phyloP scores from a whole-genome alignment of 176 grass and related monocot species.

The Leersia perrieri region DNA sequence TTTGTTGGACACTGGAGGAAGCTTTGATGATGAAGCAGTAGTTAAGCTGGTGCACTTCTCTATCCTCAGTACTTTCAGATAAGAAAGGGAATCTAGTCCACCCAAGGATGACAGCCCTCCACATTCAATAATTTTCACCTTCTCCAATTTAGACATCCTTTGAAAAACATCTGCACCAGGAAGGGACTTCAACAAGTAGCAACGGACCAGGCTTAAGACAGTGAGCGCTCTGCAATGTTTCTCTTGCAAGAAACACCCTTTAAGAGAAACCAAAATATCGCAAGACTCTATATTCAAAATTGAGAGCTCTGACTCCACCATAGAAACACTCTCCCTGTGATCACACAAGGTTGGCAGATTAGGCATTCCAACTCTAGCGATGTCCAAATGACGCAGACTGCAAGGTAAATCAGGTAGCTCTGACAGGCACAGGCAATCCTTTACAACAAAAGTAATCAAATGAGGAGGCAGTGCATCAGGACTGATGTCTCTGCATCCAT shows the following conservation, averaged over 20 bases:
- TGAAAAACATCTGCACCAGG: conserved; percentile 2
- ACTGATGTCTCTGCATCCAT: background rate
- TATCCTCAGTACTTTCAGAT: conserved; percentile 23
- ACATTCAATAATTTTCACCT: conserved; percentile 22
- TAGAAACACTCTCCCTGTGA: background rate
- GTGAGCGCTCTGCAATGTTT: conserved; percentile 26
- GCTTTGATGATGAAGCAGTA: background rate
- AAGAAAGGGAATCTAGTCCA: conserved; percentile 22
- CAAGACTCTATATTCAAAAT: background rate
- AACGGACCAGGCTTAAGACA: conserved; percentile 10
- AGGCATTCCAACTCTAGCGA: background rate
- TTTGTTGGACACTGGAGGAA: background rate
- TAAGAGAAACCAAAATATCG: background rate
- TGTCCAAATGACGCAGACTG: background rate
- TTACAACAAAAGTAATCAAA: conserved; percentile 7
- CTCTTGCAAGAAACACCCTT: conserved; percentile 25
- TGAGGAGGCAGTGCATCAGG: background rate
- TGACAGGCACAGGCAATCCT: background rate
- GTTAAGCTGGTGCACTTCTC: conserved; percentile 5
- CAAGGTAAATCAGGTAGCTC: conserved; percentile 6
- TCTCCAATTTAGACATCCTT: conserved; percentile 13
- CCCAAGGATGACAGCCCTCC: conserved; percentile 9
- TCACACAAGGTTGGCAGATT: conserved; percentile 11
- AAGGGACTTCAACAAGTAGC: conserved; percentile 15
- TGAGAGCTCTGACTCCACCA: background rate